A percentile compares a stretch with the other conserved stretches of the same genome.
Evolutionary conservation across 1,139 yeast species (phyloP).

Genomic region (Geotrichum fermentans): DNA sequence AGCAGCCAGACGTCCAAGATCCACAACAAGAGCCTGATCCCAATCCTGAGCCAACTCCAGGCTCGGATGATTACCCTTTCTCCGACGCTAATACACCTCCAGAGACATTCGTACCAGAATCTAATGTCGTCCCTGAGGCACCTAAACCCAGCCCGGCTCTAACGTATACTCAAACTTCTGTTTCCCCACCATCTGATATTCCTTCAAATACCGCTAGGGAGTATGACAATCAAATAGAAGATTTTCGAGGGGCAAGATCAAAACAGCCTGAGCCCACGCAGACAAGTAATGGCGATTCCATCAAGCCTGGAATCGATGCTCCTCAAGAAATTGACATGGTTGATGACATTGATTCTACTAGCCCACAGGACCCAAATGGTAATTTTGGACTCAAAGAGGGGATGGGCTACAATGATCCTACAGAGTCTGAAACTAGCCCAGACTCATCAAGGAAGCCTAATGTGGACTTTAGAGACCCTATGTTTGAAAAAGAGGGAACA

Average conservation of each 20-base stretch:
- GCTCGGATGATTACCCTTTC: neutral
- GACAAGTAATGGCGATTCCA: neutral
- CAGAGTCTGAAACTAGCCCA: neutral
- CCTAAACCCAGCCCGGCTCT: no score
- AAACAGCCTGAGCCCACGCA: neutral
- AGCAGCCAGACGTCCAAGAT: neutral
- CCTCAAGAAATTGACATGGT: constrained; percentile 9
- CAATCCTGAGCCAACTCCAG: neutral
- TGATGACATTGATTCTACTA: constrained; percentile 4
- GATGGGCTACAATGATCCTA: neutral
- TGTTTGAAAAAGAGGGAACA: neutral
- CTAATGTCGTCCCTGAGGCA: no score
- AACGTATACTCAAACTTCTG: no score
- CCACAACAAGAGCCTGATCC: neutral
- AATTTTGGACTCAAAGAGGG: neutral
- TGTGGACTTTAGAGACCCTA: neutral
- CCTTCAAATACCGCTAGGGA: no score
- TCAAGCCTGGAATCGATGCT: neutral
- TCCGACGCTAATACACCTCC: no score
- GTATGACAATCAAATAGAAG: neutral
- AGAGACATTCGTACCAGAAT: no score
- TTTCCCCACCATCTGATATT: no score
- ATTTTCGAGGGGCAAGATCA: neutral
- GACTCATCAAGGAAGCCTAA: neutral
- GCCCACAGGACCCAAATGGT: constrained; percentile 10